These are phyloP conservation scores for Fraxinus latifolia DNA, from an alignment of 305 asterid species.

Conservation along the genomic window DNA sequence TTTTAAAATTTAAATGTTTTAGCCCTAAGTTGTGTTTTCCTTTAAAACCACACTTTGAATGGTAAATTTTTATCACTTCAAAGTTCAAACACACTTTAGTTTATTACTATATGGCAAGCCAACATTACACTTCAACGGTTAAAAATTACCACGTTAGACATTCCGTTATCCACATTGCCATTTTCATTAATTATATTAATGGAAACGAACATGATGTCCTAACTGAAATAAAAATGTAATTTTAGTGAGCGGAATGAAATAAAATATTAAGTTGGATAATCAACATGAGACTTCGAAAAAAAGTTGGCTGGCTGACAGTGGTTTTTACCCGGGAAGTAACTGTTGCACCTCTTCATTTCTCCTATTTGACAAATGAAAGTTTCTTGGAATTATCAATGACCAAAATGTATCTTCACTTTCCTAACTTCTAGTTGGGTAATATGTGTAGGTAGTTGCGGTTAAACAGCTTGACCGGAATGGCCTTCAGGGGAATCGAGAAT, in stretches of 20 bases:
- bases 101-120: not conserved
- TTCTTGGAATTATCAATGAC: not conserved
- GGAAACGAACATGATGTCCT: not conserved
- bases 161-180: not conserved
- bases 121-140: not conserved
- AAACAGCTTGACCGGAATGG: slow-evolving; percentile 88
- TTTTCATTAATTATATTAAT: not conserved
- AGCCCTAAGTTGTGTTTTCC: not conserved
- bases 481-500: slow-evolving; percentile 85
- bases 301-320: not conserved
- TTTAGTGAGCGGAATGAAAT: not conserved
- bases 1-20: not conserved
- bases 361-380: not conserved
- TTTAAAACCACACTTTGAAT: not conserved
- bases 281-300: not conserved
- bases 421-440: slow-evolving; percentile 19
- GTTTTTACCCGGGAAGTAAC: not conserved
- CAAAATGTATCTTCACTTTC: not conserved
- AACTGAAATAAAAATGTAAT: not conserved
- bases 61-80: not conserved
- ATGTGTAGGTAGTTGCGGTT: slow-evolving; percentile 74
- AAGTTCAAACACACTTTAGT: not conserved
- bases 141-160: not conserved
- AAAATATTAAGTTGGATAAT: not conserved
- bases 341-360: not conserved